phyloP scores from a whole-genome alignment of 306 rosid genomes.

The Prunus dulcis region DNA sequence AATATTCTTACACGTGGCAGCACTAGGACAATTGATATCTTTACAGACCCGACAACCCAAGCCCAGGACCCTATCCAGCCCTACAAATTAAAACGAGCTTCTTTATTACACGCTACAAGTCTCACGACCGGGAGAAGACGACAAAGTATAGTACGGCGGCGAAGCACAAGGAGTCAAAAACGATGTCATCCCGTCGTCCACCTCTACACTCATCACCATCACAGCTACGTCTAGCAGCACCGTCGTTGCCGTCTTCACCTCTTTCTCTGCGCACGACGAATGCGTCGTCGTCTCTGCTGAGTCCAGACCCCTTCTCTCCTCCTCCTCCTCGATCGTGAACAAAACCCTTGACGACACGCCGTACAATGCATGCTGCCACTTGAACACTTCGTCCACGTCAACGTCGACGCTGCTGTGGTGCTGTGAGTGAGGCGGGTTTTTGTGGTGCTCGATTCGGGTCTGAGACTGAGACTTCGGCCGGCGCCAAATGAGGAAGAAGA shows the following conservation, averaged over 20 bases:
- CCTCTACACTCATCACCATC: background rate
- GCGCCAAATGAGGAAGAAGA: constrained; percentile 31
- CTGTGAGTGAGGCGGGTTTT: background rate
- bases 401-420: background rate
- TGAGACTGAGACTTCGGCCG: constrained; percentile 5
- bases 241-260: background rate
- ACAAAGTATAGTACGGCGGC: constrained; percentile 42
- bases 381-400: constrained; percentile 29
- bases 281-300: constrained; percentile 16
- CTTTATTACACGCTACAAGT: background rate
- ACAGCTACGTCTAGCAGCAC: constrained; percentile 6
- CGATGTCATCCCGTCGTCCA: constrained; percentile 32
- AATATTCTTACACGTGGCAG: too few relatives aligned
- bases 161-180: constrained; percentile 46
- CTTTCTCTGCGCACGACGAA: constrained; percentile 13
- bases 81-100: background rate
- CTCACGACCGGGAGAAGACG: constrained; percentile 42
- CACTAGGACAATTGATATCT: too few relatives aligned
- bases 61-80: background rate
- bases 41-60: background rate
- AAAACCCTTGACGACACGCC: constrained; percentile 30
- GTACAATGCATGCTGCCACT: constrained; percentile 35
- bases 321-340: constrained; percentile 47
- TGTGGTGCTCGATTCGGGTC: constrained; percentile 31
- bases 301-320: constrained; percentile 35